Conservation (phyloP, 1,139 yeast genomes). For the Suhomyces bolitotheri region DNA sequence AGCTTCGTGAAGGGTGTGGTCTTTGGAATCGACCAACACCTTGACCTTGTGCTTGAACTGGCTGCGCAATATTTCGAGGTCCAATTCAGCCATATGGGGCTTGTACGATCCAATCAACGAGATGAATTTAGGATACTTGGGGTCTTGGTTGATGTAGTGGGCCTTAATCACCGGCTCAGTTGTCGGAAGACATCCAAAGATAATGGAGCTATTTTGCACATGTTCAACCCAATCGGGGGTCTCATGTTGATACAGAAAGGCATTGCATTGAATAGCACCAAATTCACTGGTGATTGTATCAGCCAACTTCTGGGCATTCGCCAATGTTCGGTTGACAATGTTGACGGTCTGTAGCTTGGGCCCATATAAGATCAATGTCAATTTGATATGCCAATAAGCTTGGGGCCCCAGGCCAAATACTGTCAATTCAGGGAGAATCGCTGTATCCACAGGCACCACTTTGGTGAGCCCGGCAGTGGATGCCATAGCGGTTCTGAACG, state of each 20-base stretch:
- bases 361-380: conserved; percentile 46
- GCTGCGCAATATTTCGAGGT: conserved; percentile 39
- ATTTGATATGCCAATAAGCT: conserved; percentile 62
- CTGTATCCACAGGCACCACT: conserved; percentile 25
- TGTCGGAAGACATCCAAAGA: conserved; percentile 63
- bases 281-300: conserved; percentile 28
- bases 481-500: conserved; percentile 68
- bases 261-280: conserved; percentile 22
- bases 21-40: conserved; percentile 60
- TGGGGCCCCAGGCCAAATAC: conserved; percentile 70
- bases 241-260: conserved; percentile 22
- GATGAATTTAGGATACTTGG: conserved; percentile 41
- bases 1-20: conserved; percentile 59
- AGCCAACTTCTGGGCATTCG: conserved; percentile 39
- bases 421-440: conserved; percentile 29
- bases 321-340: conserved; percentile 48
- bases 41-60: conserved; percentile 28
- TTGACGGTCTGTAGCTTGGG: conserved; percentile 37
- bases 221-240: conserved; percentile 19
- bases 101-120: conserved; percentile 69
- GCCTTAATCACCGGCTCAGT: conserved; percentile 46
- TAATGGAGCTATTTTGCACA: conserved; percentile 37
- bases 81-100: conserved; percentile 68
- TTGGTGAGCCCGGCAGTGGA: conserved; percentile 49
- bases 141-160: conserved; percentile 33